Base-by-base conservation (phyloP, 2,329 filamentous ascomycete genomes). In the Beauveria scarabaeidicola region DNA sequence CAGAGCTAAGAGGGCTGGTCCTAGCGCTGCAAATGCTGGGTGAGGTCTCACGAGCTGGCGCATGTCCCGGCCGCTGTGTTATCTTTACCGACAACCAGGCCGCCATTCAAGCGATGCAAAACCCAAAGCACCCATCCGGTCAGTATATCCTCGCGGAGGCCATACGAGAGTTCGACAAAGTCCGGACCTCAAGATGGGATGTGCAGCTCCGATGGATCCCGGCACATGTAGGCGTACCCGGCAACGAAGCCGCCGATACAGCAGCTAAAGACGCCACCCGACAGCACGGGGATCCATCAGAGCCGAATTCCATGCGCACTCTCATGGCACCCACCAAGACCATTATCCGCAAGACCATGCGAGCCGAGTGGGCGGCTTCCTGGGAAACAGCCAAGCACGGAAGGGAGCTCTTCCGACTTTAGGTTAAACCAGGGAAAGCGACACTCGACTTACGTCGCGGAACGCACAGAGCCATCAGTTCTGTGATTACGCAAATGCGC, bases 1-100 rank as follows among this genome's bases (percentile, higher is more conserved):
- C 65, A 40, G 68, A 70, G 52, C 65, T 69, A 17, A 61, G 52
- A 59, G 68, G 66, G 19, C 59, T 72, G 2, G 62, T 62, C 21
- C 62, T 70, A 21, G 66, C 64, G 21, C 48, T 70, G 38, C 62
- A 68, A 38, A 68, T 69, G n/a, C 54, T 63, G 53, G 61, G 63
- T 36, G 61, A 69, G 38, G 54, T 64, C 50, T 51, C 66, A 17
- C 41, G 55, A 51, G 52, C 38, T 32, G 62, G 46, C 10, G 23
- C 11, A 15, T 44, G 41, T 29, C 57, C 63, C 47, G 63, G 64
- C 52, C 65, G 62, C 52, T 67, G 61, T 60, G 61, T 59, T 58
- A 66, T 69, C 60, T 71, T 70, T 56, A 70, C 67, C n/a, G 65
- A 70, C 58, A 73, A 71, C 58, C 64, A 72, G 48, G 69, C 68